phyloP scores from a whole-genome alignment of 2,329 filamentous ascomycete genomes.

The Curvularia sp. region DNA sequence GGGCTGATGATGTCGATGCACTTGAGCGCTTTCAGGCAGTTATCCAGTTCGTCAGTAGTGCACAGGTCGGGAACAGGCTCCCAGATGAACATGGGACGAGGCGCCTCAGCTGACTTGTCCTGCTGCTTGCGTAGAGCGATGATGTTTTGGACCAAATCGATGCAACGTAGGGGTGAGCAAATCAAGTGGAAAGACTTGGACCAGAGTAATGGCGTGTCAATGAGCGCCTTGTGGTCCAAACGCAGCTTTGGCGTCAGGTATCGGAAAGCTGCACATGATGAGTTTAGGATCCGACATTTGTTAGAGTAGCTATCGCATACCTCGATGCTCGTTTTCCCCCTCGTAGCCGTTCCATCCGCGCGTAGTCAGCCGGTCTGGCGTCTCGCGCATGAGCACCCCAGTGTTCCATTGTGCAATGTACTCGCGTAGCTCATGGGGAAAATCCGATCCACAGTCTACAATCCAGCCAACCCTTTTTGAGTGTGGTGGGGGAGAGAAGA shows the following conservation, averaged over 20 bases:
- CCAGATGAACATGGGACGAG: conserved; percentile 81
- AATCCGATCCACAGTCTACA: conserved; percentile 87
- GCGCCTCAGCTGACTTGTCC: conserved; percentile 27
- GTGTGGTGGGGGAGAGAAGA: conserved; percentile 74
- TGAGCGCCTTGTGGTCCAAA: conserved; percentile 74
- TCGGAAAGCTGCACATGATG: conserved; percentile 68
- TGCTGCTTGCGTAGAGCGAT: conserved; percentile 57
- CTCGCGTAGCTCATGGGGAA: conserved; percentile 70
- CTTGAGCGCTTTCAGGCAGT: conserved; percentile 61
- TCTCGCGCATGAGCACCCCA: conserved; percentile 71
- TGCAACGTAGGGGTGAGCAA: conserved; percentile 79
- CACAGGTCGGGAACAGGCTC: conserved; percentile 93
- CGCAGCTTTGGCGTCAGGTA: conserved; percentile 88
- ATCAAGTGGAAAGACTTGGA: conserved; percentile 87
- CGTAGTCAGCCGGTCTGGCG: conserved; percentile 76
- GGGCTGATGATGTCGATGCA: conserved; percentile 71
- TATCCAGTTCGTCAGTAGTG: conserved; percentile 67
- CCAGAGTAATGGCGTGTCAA: conserved; percentile 67
- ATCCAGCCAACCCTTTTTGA: conserved; percentile 84
- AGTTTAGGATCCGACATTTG: neutral
- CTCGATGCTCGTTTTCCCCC: conserved; percentile 70
- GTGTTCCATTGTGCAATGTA: conserved; percentile 79
- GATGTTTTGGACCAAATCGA: conserved; percentile 77
- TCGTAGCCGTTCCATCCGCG: conserved; percentile 89
- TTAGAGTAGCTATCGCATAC: conserved; percentile 34